Base-by-base conservation (phyloP, 2,329 filamentous ascomycete genomes). In the Dichotomopilus funicola region DNA sequence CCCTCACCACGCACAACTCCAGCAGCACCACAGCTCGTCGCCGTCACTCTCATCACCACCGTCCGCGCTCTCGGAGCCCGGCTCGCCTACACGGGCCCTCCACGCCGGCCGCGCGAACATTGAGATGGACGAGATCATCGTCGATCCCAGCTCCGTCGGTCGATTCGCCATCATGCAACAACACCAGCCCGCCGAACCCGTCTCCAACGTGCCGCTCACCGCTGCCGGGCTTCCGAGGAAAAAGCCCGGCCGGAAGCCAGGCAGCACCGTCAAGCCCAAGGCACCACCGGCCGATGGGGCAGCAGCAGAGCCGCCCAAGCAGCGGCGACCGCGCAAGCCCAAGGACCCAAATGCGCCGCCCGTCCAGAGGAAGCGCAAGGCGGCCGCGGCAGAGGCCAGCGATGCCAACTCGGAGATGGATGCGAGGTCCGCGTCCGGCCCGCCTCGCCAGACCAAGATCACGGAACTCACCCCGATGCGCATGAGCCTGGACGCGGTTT, bases 161-260 rank as follows among this genome's bases (percentile, higher is more conserved):
- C 60, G 66, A 51, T 72, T 71, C 36, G 63, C 67, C 42, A 64
- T 70, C 43, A 63, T 68, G 58, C 64, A 67, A 48, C 61, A 61
- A 59, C 49, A 67, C 61, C 59, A 69, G 63, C 59, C 62, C 55
- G 55, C 70, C 62, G 62, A 68, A 62, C 60, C 67, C 49, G 56
- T 64, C 58, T 58, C 68, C 59, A 67, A 76, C 62, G 75, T 78
- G 34, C 75, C 73, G 59, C 69, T 83, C 51, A 83, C 80, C 0
- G 80, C 80, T 33, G 80, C 80, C 51, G 81, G 81, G 9, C 65
- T 81, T 6, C 80, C 81, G 0, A 72, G 82, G 4, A 84, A 84
- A 70, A 86, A 86, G 71, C 81, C 82, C 19, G 82, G 82, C 27
- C 78, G 83, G 49, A 86, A 86, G 66, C 81, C 83, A 64, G 87